Conservation (phyloP, 306 rosid genomes). For the Amphicarpaea edgeworthii region DNA sequence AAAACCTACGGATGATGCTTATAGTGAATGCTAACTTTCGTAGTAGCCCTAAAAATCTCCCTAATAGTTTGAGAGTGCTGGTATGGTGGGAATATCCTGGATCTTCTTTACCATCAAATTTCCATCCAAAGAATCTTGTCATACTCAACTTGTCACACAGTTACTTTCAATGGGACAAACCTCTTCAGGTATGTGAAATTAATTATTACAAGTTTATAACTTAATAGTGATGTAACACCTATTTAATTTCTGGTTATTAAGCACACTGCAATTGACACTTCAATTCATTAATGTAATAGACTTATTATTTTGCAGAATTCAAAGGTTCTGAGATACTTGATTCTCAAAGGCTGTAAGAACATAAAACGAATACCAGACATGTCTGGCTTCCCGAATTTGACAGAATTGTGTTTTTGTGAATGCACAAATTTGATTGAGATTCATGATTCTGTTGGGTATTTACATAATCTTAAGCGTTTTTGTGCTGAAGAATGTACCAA, state of each 20-base stretch:
- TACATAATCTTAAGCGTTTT: neutral
- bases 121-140: neutral
- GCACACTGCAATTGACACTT: no score
- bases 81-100: slow-evolving; percentile 29
- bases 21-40: neutral
- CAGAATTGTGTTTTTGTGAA: neutral
- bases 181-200: neutral
- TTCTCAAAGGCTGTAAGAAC: neutral
- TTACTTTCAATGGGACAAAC: neutral
- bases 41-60: neutral
- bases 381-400: slow-evolving; percentile 19
- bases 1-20: slow-evolving; percentile 10
- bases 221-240: neutral
- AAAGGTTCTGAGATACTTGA: neutral
- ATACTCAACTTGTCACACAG: neutral
- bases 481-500: slow-evolving; percentile 9
- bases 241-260: neutral
- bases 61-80: slow-evolving; percentile 6
- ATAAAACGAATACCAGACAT: slow-evolving; percentile 8
- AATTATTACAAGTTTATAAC: no score
- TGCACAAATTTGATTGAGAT: slow-evolving; percentile 10
- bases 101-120: slow-evolving; percentile 3
- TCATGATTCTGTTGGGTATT: slow-evolving; percentile 18
- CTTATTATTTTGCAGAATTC: slow-evolving; percentile 15
- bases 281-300: no score